These are phyloP conservation scores for Aureobasidium sp. DNA, from an alignment of 2,329 filamentous ascomycete species.

Conservation along the genomic window DNA sequence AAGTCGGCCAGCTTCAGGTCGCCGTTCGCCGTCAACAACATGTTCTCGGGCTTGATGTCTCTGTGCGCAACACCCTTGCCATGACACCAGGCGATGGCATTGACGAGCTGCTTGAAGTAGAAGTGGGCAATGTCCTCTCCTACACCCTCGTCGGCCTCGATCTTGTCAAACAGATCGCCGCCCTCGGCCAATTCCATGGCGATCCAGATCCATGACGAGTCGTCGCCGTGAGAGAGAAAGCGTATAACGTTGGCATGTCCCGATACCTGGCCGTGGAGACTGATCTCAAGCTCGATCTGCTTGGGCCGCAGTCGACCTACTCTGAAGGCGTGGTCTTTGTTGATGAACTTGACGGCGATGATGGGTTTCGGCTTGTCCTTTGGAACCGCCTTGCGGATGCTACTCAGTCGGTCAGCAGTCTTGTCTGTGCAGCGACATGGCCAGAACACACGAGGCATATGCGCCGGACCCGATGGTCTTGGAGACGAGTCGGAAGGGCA, in stretches of 20 bases:
- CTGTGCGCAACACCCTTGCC: slow-evolving; percentile 91
- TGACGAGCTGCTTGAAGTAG: slow-evolving; percentile 88
- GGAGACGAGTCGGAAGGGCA: slow-evolving; percentile 91
- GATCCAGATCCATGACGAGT: slow-evolving; percentile 87
- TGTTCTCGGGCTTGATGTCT: slow-evolving; percentile 73
- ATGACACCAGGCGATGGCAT: slow-evolving; percentile 90
- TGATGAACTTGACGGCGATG: slow-evolving; percentile 97
- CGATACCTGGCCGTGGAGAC: slow-evolving; percentile 71
- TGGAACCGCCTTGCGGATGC: slow-evolving; percentile 89
- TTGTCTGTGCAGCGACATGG: neutral
- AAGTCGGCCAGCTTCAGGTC: slow-evolving; percentile 95
- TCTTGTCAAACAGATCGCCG: slow-evolving; percentile 97
- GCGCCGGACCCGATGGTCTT: slow-evolving; percentile 95
- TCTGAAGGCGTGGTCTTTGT: slow-evolving; percentile 88
- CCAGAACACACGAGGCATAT: slow-evolving; percentile 74
- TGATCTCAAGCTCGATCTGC: slow-evolving; percentile 87
- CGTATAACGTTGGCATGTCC: slow-evolving; percentile 84
- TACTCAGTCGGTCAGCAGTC: slow-evolving; percentile 31
- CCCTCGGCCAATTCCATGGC: slow-evolving; percentile 96
- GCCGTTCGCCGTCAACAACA: slow-evolving; percentile 75
- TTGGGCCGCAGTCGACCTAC: slow-evolving; percentile 83
- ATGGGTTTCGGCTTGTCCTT: slow-evolving; percentile 61
- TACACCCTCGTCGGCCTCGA: slow-evolving; percentile 95
- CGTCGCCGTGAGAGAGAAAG: slow-evolving; percentile 83
- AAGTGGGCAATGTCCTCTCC: slow-evolving; percentile 89